Conservation (phyloP, 164 flowering plant genomes). For the Litsea cubeba region DNA sequence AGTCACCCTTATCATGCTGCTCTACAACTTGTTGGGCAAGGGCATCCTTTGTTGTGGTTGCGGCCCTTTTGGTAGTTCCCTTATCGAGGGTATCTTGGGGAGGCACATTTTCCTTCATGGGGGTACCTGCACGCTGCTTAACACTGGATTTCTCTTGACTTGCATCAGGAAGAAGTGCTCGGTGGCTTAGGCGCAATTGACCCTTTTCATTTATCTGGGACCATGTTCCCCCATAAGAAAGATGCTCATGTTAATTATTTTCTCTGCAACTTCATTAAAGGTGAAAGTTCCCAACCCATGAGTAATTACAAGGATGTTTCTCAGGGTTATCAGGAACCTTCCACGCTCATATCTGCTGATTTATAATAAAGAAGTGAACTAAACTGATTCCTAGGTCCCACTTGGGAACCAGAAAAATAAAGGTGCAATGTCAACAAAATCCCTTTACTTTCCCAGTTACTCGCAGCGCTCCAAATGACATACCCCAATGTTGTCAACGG, state of each 20-base stretch:
- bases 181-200: conserved; percentile 87
- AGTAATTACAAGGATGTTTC: not conserved
- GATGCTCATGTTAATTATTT: not conserved
- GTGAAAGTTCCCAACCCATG: not conserved
- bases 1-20: conserved; percentile 17
- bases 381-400: no score
- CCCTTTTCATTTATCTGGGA: conserved; percentile 90
- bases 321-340: not conserved
- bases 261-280: not conserved
- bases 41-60: conserved; percentile 21
- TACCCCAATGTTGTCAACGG: no score
- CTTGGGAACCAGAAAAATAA: no score
- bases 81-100: conserved; percentile 26
- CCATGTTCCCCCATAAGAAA: not conserved
- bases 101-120: conserved; percentile 31
- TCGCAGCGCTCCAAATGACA: no score
- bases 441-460: no score
- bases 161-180: conserved; percentile 77
- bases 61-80: conserved; percentile 25
- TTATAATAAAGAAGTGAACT: no score
- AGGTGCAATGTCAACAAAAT: no score
- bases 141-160: conserved; percentile 36
- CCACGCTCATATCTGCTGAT: no score
- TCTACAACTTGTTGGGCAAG: conserved; percentile 20
- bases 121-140: conserved; percentile 30